A percentile compares a stretch with the other conserved stretches of the same genome.
Evolutionary conservation across 176 grass and related monocot genomes (phyloP).

Genomic region (Cenchrus purpureus): DNA sequence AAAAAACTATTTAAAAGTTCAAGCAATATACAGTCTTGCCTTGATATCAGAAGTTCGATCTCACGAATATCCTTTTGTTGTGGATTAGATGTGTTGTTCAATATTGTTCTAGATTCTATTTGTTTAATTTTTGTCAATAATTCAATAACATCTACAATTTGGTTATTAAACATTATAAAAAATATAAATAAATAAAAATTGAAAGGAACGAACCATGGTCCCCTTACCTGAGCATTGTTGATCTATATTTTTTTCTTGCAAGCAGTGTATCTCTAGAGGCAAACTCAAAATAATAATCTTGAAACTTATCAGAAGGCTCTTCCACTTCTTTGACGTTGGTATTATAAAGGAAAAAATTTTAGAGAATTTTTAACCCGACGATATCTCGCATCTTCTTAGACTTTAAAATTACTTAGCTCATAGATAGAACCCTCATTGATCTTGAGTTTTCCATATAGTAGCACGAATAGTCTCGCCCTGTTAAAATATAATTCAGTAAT

Average conservation of each 20-base stretch:
- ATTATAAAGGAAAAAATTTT: neutral
- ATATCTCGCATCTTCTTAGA: neutral
- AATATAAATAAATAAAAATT: neutral
- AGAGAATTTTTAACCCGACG: neutral
- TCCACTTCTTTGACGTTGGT: constrained; percentile 14
- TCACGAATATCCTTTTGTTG: neutral
- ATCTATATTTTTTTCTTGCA: neutral
- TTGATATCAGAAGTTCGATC: neutral
- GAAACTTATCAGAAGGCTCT: neutral
- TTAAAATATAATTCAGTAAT: neutral
- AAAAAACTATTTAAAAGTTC: neutral
- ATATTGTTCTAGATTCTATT: neutral
- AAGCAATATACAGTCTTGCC: neutral
- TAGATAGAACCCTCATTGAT: neutral
- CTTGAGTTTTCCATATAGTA: neutral
- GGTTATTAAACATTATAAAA: neutral
- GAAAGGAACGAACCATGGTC: neutral
- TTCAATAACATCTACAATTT: neutral
- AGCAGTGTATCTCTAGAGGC: neutral
- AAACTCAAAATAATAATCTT: constrained; percentile 20
- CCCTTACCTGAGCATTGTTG: constrained; percentile 7
- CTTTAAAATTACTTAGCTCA: neutral
- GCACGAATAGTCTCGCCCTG: neutral
- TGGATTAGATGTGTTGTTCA: neutral
- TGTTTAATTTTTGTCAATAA: neutral